Conservation (phyloP, 2,329 filamentous ascomycete species). For the Monilinia laxa region DNA sequence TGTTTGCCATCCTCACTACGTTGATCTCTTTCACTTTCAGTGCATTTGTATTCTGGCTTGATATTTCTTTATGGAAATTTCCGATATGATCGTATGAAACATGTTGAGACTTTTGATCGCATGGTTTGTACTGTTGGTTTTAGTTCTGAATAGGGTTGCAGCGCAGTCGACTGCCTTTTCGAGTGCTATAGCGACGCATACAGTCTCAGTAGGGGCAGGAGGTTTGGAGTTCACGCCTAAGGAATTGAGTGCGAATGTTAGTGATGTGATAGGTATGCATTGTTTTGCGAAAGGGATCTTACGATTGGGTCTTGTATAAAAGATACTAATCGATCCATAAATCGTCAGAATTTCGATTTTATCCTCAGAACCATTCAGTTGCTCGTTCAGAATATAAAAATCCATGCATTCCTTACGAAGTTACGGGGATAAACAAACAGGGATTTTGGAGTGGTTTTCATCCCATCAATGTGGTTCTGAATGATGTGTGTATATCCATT, state of each 20-base stretch:
- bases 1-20: not conserved
- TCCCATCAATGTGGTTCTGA: slow-evolving; percentile 45
- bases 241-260: slow-evolving; percentile 29
- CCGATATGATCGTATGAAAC: slow-evolving; percentile 9
- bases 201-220: slow-evolving; percentile 25
- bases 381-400: slow-evolving; percentile 55
- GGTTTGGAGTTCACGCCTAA: slow-evolving; percentile 29
- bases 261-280: slow-evolving; percentile 32
- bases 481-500: slow-evolving; percentile 43
- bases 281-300: not conserved
- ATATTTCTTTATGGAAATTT: not conserved
- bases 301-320: not conserved
- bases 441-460: slow-evolving; percentile 56
- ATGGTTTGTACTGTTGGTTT: slow-evolving; percentile 12
- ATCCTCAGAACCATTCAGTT: slow-evolving; percentile 61
- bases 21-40: not conserved
- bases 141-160: not conserved
- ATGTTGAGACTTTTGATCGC: slow-evolving; percentile 2
- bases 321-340: slow-evolving; percentile 18
- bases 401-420: slow-evolving; percentile 65
- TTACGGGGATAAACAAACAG: slow-evolving; percentile 49
- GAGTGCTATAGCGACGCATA: slow-evolving; percentile 14
- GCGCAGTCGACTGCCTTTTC: slow-evolving; percentile 19
- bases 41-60: slow-evolving; percentile 2
- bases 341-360: slow-evolving; percentile 56